These are phyloP conservation scores for Magnaporthiopsis rhizophila DNA, from an alignment of 2,329 filamentous ascomycete species.

Conservation along the genomic window DNA sequence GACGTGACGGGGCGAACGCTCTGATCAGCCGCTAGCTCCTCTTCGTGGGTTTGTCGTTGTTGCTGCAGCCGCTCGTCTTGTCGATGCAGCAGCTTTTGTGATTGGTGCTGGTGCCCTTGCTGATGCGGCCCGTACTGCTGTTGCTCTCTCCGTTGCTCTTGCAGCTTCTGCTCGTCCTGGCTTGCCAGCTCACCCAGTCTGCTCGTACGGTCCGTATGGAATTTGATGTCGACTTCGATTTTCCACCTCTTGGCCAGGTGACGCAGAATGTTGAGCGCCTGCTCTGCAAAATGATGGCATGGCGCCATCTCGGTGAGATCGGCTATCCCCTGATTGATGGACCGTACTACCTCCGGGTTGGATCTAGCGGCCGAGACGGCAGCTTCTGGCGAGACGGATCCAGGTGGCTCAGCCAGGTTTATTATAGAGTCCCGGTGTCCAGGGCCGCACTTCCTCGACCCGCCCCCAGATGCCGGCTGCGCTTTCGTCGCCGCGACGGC, in stretches of 20 bases:
- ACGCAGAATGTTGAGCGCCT: constrained; percentile 50
- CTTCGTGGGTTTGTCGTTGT: not conserved
- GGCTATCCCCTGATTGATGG: constrained; percentile 45
- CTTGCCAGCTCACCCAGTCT: not conserved
- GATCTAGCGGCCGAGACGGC: constrained; percentile 19
- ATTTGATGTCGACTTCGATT: constrained; percentile 39
- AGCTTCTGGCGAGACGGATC: not conserved
- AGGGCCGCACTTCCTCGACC: constrained; percentile 11
- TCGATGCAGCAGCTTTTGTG: constrained; percentile 16
- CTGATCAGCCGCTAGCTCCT: constrained; percentile 11
- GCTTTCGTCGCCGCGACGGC: constrained; percentile 36
- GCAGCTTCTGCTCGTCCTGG: not conserved
- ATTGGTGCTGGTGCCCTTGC: not conserved
- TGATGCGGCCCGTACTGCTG: constrained; percentile 1
- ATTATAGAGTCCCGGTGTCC: not conserved
- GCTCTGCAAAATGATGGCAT: constrained; percentile 53
- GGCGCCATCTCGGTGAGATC: constrained; percentile 54
- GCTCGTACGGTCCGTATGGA: constrained; percentile 10
- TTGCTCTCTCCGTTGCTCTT: not conserved
- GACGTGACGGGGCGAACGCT: constrained; percentile 36
- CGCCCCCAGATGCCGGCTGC: not conserved
- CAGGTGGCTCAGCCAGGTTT: constrained; percentile 5
- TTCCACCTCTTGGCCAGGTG: constrained; percentile 53
- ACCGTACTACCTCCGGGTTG: constrained; percentile 32
- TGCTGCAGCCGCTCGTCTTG: not conserved